phyloP scores from a whole-genome alignment of 768 basidiomycete genomes.

The Cystofilobasidium ferigula region DNA sequence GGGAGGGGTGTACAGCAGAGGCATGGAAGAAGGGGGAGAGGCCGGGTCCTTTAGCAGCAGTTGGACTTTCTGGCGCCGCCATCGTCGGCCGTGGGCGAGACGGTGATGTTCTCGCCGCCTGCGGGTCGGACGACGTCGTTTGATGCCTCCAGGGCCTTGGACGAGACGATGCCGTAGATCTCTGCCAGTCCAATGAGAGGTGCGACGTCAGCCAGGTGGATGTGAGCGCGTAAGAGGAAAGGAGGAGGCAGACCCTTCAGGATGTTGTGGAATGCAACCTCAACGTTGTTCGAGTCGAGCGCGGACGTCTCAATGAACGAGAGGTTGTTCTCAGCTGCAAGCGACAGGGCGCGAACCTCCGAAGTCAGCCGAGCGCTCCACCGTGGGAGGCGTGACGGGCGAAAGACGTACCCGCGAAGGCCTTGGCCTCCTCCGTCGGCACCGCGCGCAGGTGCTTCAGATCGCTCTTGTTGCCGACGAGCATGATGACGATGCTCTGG shows the following conservation, averaged over 20 bases:
- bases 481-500: constrained; percentile 87
- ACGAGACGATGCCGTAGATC: constrained; percentile 94
- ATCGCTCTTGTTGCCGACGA: constrained; percentile 98
- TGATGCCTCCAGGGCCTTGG: constrained; percentile 81
- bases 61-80: constrained; percentile 39
- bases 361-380: not conserved
- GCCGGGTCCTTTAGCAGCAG: constrained; percentile 42
- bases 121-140: constrained; percentile 66
- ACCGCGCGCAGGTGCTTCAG: constrained; percentile 94
- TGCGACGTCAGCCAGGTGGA: not conserved
- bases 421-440: constrained; percentile 92
- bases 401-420: constrained; percentile 61
- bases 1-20: not conserved
- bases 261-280: constrained; percentile 92
- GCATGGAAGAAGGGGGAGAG: too few relatives aligned
- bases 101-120: constrained; percentile 70
- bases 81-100: constrained; percentile 53
- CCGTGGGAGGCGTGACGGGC: not conserved
- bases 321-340: constrained; percentile 70
- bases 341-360: not conserved
- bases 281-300: constrained; percentile 98
- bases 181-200: constrained; percentile 44
- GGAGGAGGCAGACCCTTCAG: constrained; percentile 56
- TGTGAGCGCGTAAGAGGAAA: not conserved
- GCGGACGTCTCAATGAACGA: constrained; percentile 99